Conservation (phyloP, 2,329 filamentous ascomycete species). For the Fusarium neocosmosporiellum region DNA sequence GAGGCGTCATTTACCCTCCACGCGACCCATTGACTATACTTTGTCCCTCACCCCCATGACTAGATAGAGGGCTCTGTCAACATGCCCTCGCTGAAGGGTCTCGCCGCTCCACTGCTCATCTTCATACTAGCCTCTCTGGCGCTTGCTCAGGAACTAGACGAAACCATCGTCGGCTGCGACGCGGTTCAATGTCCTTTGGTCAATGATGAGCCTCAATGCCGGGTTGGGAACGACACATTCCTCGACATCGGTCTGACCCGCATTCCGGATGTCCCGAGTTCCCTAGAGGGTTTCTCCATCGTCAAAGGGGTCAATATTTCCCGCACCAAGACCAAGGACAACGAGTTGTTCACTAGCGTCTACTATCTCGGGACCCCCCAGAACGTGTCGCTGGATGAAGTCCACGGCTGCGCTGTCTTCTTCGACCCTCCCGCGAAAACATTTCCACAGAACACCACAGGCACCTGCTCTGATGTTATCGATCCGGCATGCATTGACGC, state of each 20-base stretch:
- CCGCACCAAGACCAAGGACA: not conserved
- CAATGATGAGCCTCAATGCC: not conserved
- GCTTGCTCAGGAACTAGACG: not conserved
- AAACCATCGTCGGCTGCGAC: slow-evolving; percentile 3
- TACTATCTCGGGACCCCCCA: slow-evolving; percentile 2
- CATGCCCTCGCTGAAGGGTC: not conserved
- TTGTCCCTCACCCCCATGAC: not conserved
- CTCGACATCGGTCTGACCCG: not conserved
- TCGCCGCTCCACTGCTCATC: not conserved
- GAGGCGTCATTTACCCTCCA: not conserved
- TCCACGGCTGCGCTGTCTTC: not conserved
- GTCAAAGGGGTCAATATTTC: not conserved
- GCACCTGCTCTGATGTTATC: slow-evolving; percentile 5
- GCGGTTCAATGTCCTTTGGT: not conserved
- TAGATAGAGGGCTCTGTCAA: not conserved
- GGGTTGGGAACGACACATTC: not conserved
- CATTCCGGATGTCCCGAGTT: not conserved
- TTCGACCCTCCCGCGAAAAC: not conserved
- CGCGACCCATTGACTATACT: not conserved
- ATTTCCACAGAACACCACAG: not conserved
- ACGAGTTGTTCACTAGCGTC: not conserved
- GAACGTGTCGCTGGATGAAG: not conserved
- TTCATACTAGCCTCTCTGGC: not conserved
- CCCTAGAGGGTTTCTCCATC: not conserved
- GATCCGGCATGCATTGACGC: not conserved